Base-by-base conservation (phyloP, 2,329 filamentous ascomycete species). In the Daldinia sp. region DNA sequence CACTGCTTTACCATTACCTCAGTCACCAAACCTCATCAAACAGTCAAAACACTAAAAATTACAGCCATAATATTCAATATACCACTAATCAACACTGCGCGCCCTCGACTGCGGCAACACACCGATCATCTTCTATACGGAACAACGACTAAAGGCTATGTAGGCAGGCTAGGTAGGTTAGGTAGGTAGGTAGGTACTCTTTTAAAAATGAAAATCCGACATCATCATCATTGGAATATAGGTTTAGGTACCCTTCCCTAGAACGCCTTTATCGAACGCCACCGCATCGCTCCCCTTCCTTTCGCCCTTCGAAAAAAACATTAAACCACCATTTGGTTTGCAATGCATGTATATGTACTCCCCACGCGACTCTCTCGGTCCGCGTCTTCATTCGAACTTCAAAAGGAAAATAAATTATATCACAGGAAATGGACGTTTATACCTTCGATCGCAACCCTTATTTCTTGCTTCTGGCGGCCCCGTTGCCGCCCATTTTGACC, bases 401-500 rank as follows among this genome's bases (percentile, higher is more conserved):
- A 21, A 43, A 10, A 41, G 19, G 21, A 27, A 15, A 15, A 10
- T 9, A 27, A 45, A 15, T 27, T 45, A 45, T 45, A 13, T 6
- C 27, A 45, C 39, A 45, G 15, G 21, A 27, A 27, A 27, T 13
- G 4, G 11, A 2, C 13, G 39, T 50, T 35, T 50, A 23, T 34
- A 35, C 21, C 29, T n/a, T 21, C 2, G 10, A 25, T 21, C 17
- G 19, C 11, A 34, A 30, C 1, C 35, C 29, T 62, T 37, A 73
- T 32, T 59, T 73, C 53, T 63, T 71, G 5, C 56, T 35, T 54
- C 63, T 72, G n/a, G 61, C 37, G 8, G 37, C 55, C 2, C 58
- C 66, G 17, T 64, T 68, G 29, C 71, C 71, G n/a, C 72, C 72
- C 72, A 73, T 73, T 59, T 73, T 73, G 10, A 73, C 72, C 35